Percentiles rank a stretch among this genome's conserved stretches.
Evolutionary conservation across 2,329 filamentous ascomycete species (phyloP).

Genomic region (Moelleriella libera): DNA sequence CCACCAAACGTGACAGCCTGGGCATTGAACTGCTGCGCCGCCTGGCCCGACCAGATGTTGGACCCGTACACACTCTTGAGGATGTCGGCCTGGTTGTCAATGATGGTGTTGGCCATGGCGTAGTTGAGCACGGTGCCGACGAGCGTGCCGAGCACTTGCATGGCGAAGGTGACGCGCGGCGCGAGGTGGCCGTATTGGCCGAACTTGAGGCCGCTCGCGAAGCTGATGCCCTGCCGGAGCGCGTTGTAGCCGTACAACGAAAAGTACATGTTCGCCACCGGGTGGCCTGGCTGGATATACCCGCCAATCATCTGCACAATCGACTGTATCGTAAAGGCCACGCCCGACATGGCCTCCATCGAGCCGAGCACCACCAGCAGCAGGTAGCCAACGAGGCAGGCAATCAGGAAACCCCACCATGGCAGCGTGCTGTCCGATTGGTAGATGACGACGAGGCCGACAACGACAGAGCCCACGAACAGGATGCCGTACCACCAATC

Average conservation of each 20-base stretch:
- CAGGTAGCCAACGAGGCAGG: slow-evolving; percentile 18
- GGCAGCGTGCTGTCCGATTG: slow-evolving; percentile 10
- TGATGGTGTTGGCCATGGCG: slow-evolving; percentile 29
- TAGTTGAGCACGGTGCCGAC: slow-evolving; percentile 30
- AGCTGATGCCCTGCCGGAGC: slow-evolving; percentile 15
- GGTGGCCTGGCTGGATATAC: slow-evolving; percentile 26
- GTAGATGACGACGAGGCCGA: slow-evolving; percentile 24
- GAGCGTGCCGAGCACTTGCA: slow-evolving; percentile 25
- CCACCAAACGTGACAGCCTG: slow-evolving; percentile 10
- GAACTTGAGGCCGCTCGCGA: slow-evolving; percentile 16
- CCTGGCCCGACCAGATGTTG: slow-evolving; percentile 30
- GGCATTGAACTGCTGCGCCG: slow-evolving; percentile 30
- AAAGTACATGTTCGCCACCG: slow-evolving; percentile 30
- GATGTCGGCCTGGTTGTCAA: slow-evolving; percentile 21
- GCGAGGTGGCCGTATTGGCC: slow-evolving; percentile 15
- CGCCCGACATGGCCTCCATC: slow-evolving; percentile 21
- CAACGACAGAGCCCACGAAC: slow-evolving; percentile 9
- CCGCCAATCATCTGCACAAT: slow-evolving; percentile 32
- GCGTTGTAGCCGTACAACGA: slow-evolving; percentile 19
- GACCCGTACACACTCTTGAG: slow-evolving; percentile 22
- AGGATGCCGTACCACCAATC: slow-evolving; percentile 26
- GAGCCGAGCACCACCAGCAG: slow-evolving; percentile 26
- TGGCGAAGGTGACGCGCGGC: slow-evolving; percentile 7
- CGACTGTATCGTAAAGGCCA: slow-evolving; percentile 14
- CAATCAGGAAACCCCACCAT: slow-evolving; percentile 26